phyloP scores from a whole-genome alignment of 192 early-diverging fungal species.

The Umbelopsis sp. region DNA sequence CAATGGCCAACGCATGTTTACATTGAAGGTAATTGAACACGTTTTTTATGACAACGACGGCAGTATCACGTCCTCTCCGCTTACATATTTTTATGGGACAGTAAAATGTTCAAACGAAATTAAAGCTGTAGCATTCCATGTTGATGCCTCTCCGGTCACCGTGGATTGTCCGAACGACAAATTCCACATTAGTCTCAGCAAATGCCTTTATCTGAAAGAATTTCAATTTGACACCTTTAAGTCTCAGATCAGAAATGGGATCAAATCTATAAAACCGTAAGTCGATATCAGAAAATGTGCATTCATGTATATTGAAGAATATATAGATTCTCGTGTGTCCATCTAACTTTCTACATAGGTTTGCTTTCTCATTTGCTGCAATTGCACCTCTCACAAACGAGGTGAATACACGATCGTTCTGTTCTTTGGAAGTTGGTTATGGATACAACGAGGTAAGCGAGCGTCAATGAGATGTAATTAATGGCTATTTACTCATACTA shows the following conservation, averaged over 20 bases:
- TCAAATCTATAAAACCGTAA: conserved; percentile 23
- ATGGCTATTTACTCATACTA: background rate
- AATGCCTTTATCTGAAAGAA: conserved; percentile 48
- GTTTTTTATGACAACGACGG: background rate
- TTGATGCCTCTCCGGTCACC: background rate
- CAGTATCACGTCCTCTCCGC: background rate
- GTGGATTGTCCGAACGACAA: background rate
- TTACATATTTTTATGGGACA: background rate
- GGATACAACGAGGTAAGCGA: conserved; percentile 42
- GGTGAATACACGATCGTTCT: conserved; percentile 44
- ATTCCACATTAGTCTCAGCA: conserved; percentile 46
- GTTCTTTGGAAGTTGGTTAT: conserved; percentile 46
- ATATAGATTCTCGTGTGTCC: background rate
- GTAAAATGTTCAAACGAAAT: background rate
- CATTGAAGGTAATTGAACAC: conserved; percentile 28
- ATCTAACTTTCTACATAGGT: conserved; percentile 24
- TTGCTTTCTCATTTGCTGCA: conserved; percentile 34
- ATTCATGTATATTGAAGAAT: background rate
- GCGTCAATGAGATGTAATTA: background rate
- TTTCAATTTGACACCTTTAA: conserved; percentile 46
- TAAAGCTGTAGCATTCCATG: background rate
- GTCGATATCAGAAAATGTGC: background rate
- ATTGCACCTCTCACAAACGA: conserved; percentile 46
- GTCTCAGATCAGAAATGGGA: conserved; percentile 23
- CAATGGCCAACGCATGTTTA: conserved; percentile 52